Conservation (phyloP, 83 land plant species). For the Larix sibirica region DNA sequence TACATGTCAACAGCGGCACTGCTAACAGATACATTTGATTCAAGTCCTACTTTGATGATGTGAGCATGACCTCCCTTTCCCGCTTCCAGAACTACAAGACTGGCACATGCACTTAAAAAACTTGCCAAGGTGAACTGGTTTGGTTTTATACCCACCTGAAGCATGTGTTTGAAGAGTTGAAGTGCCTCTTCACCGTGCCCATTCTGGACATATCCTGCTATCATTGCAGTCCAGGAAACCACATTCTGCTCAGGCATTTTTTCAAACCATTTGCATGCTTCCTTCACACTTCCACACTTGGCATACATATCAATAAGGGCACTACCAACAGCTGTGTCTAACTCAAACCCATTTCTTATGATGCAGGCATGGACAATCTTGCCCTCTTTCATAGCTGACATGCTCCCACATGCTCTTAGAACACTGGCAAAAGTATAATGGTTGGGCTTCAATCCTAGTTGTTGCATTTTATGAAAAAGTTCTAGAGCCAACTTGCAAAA, state of each 20-base stretch:
- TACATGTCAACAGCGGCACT: background rate
- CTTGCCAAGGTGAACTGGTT: background rate
- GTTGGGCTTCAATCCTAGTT: constrained; percentile 32
- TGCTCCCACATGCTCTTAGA: constrained; percentile 50
- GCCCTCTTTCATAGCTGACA: constrained; percentile 21
- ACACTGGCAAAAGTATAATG: constrained; percentile 47
- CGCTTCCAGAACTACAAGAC: background rate
- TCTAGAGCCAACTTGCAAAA: constrained; percentile 9
- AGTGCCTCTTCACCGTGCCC: background rate
- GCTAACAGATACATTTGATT: background rate
- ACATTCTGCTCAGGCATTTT: background rate
- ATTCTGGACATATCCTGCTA: background rate
- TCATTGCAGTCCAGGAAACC: constrained; percentile 12
- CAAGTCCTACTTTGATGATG: background rate
- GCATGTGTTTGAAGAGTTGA: background rate
- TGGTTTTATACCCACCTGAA: background rate
- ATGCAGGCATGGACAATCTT: constrained; percentile 40
- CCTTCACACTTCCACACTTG: background rate
- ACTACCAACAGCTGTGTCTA: constrained; percentile 24
- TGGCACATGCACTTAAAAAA: background rate
- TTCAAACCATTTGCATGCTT: background rate
- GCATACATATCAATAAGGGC: constrained; percentile 10
- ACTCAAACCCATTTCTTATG: constrained; percentile 19
- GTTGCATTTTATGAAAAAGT: constrained; percentile 20
- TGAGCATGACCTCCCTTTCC: background rate